phyloP scores from a whole-genome alignment of 768 basidiomycete species.

The Botryobasidium botryosum region DNA sequence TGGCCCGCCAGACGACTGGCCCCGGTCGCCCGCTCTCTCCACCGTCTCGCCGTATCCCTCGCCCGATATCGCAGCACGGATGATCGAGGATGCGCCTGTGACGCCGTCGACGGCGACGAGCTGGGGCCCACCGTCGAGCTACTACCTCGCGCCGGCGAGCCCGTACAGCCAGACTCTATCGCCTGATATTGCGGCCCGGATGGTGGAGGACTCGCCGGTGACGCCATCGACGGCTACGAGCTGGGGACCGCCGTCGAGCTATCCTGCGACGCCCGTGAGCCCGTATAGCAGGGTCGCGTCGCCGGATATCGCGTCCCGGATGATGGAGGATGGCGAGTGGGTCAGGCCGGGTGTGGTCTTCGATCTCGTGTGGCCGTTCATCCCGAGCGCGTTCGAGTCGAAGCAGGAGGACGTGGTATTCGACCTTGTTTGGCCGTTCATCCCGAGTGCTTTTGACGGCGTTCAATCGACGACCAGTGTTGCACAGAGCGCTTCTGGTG shows the following conservation, averaged over 20 bases:
- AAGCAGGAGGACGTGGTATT: too few species aligned
- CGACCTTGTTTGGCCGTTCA: too few species aligned
- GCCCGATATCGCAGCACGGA: constrained; percentile 40
- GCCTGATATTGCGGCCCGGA: constrained; percentile 40
- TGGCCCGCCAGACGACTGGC: constrained; percentile 11
- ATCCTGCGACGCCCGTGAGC: constrained; percentile 10
- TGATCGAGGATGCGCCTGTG: constrained; percentile 35
- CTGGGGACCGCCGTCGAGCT: constrained; percentile 31
- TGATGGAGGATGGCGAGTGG: constrained; percentile 38
- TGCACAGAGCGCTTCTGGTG: too few species aligned
- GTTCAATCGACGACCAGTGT: too few species aligned
- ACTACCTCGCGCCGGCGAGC: too few species aligned
- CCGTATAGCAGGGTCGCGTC: constrained; percentile 32
- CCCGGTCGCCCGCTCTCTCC: constrained; percentile 11
- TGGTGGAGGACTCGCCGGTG: constrained; percentile 35
- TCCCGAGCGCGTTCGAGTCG: too few species aligned
- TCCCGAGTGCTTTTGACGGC: too few species aligned
- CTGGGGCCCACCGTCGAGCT: constrained; percentile 39
- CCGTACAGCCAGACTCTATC: too few species aligned
- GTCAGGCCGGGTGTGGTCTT: too few species aligned
- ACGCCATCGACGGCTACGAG: constrained; percentile 32
- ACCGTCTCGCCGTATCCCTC: constrained; percentile 25
- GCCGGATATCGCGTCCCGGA: constrained; percentile 40
- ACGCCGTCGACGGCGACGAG: constrained; percentile 32
- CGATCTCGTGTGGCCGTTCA: too few species aligned